Evolutionary conservation across 306 rosid species (phyloP).

Genomic region (Mimosa pudica): DNA sequence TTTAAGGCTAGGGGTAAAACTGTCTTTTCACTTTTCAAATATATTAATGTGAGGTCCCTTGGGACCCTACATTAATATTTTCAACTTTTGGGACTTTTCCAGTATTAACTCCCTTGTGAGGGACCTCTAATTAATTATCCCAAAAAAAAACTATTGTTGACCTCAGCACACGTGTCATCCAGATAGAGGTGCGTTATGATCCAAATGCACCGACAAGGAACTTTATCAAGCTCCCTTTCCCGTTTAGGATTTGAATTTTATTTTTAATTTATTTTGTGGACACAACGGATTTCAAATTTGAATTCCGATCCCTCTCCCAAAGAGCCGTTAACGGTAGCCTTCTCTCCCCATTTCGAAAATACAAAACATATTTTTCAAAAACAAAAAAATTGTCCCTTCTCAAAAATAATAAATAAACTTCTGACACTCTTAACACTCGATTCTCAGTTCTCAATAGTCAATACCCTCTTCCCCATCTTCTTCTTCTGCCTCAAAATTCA

Average conservation of each 20-base stretch:
- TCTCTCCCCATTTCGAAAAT: slow-evolving; percentile 39
- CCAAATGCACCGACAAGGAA: slow-evolving; percentile 10
- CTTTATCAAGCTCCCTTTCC: slow-evolving; percentile 37
- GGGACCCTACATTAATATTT: no score
- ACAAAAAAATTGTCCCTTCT: not conserved
- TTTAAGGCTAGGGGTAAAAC: no score
- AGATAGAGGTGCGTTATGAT: not conserved
- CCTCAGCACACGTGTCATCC: slow-evolving; percentile 10
- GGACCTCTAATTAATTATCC: no score
- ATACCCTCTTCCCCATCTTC: not conserved
- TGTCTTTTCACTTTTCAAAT: no score
- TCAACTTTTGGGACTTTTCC: no score
- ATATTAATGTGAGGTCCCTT: no score
- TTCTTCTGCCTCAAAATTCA: not conserved
- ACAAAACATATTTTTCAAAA: slow-evolving; percentile 35
- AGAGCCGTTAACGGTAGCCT: slow-evolving; percentile 86
- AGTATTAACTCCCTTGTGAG: no score
- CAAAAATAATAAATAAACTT: not conserved
- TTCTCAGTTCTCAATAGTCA: not conserved
- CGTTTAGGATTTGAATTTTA: slow-evolving; percentile 49
- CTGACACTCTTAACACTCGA: not conserved
- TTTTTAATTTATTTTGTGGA: not conserved
- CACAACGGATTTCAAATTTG: slow-evolving; percentile 59
- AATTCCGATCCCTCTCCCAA: slow-evolving; percentile 55
- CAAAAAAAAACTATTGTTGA: no score